phyloP scores from a whole-genome alignment of 306 rosid genomes.

The Glycine soja region DNA sequence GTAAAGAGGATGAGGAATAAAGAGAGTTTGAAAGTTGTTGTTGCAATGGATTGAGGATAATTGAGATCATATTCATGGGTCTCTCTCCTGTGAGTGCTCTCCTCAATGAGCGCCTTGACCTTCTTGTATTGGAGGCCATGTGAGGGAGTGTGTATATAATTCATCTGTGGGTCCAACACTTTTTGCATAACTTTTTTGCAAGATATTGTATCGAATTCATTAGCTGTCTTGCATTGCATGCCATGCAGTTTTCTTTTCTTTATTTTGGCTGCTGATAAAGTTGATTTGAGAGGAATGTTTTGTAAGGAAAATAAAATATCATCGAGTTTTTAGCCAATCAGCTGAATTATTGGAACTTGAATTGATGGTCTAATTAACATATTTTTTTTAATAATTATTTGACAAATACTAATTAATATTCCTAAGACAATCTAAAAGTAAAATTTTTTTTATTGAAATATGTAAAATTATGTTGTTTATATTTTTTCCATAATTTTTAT shows the following conservation, averaged over 20 bases:
- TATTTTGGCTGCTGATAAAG: not conserved
- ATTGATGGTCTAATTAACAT: no score
- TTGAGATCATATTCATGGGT: not conserved
- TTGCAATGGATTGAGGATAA: not conserved
- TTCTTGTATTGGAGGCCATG: constrained; percentile 39
- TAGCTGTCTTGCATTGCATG: constrained; percentile 46
- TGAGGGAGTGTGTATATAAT: not conserved
- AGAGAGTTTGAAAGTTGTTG: constrained; percentile 26
- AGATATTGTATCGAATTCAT: constrained; percentile 12
- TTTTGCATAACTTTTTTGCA: constrained; percentile 21
- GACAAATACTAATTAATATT: no score
- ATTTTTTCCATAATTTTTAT: no score
- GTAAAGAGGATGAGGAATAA: not conserved
- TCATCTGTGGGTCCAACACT: constrained; percentile 39
- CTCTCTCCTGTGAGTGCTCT: constrained; percentile 11
- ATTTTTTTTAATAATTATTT: no score
- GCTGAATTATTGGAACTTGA: no score
- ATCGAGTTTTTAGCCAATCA: no score
- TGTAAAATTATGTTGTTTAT: no score
- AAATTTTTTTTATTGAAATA: no score
- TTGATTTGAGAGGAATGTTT: no score
- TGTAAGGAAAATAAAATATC: no score
- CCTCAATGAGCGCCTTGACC: constrained; percentile 39
- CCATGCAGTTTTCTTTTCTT: not conserved
- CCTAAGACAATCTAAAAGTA: no score